Evolutionary conservation across 345 rosid species (phyloP).

Genomic region (Laguncularia racemosa): DNA sequence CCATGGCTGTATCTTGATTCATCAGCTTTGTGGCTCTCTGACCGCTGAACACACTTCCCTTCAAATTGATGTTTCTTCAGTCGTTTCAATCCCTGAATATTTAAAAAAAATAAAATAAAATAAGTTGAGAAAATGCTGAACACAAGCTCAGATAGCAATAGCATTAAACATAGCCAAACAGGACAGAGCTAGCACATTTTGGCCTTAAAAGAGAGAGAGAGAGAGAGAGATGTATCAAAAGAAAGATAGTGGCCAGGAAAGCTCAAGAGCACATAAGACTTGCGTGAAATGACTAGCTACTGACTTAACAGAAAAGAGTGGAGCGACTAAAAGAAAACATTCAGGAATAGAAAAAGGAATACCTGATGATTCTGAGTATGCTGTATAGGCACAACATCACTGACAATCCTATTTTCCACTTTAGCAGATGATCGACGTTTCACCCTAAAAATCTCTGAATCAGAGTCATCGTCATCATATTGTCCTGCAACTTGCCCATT

Average conservation of each 20-base stretch:
- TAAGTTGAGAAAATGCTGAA: no score
- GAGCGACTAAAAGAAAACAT: not conserved
- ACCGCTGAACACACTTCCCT: slow-evolving; percentile 27
- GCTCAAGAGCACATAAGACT: no score
- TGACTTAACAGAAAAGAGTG: not conserved
- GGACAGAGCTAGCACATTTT: no score
- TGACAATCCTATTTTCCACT: slow-evolving; percentile 46
- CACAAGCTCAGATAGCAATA: no score
- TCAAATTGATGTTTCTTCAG: slow-evolving; percentile 45
- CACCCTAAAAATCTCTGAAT: slow-evolving; percentile 75
- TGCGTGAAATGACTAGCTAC: no score
- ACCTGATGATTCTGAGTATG: slow-evolving; percentile 65
- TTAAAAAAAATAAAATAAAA: no score
- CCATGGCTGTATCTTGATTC: slow-evolving; percentile 15
- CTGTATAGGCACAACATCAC: slow-evolving; percentile 28
- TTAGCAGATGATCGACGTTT: slow-evolving; percentile 78
- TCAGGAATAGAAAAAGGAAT: slow-evolving; percentile 1
- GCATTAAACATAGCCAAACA: no score
- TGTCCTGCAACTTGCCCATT: slow-evolving; percentile 27
- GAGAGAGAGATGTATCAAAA: no score
- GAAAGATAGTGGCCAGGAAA: no score
- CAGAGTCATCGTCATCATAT: slow-evolving; percentile 69
- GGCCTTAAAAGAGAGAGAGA: no score
- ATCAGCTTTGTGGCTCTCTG: slow-evolving; percentile 18
- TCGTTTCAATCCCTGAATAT: slow-evolving; percentile 46